phyloP scores from a whole-genome alignment of 352 stramenopile genomes.

The Globisporangium yorkense region DNA sequence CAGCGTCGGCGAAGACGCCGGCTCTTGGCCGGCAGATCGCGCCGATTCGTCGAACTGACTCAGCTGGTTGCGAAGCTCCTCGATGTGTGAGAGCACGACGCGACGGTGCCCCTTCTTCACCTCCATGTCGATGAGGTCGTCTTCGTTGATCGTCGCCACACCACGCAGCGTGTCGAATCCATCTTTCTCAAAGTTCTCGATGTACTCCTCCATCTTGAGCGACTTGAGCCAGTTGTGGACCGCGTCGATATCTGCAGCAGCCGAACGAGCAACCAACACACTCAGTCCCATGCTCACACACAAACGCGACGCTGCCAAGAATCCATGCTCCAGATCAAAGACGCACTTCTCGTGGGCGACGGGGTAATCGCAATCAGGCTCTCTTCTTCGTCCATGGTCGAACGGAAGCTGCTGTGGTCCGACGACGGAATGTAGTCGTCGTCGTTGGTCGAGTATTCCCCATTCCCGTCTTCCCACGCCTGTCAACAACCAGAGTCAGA shows the following conservation, averaged over 20 bases:
- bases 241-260: slow-evolving; percentile 60
- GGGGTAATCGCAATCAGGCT: slow-evolving; percentile 12
- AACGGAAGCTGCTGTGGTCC: slow-evolving; percentile 13
- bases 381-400: slow-evolving; percentile 40
- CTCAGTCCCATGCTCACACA: background rate
- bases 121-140: slow-evolving; percentile 84
- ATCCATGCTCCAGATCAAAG: background rate
- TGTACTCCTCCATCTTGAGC: slow-evolving; percentile 87
- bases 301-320: background rate
- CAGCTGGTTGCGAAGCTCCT: slow-evolving; percentile 76
- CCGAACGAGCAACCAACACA: background rate
- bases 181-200: slow-evolving; percentile 84
- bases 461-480: slow-evolving; percentile 85
- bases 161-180: slow-evolving; percentile 82
- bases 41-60: slow-evolving; percentile 52
- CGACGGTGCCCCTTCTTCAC: slow-evolving; percentile 86
- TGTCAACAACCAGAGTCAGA: slow-evolving; percentile 5
- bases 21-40: slow-evolving; percentile 47
- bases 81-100: slow-evolving; percentile 81
- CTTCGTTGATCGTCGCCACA: slow-evolving; percentile 83
- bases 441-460: slow-evolving; percentile 79
- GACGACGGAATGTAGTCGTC: slow-evolving; percentile 23
- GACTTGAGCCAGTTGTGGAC: slow-evolving; percentile 82
- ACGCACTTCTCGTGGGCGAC: slow-evolving; percentile 46
- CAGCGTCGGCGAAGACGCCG: slow-evolving; percentile 67